Base-by-base conservation (phyloP, 192 early-diverging fungal species). In the Podila epicladia region DNA sequence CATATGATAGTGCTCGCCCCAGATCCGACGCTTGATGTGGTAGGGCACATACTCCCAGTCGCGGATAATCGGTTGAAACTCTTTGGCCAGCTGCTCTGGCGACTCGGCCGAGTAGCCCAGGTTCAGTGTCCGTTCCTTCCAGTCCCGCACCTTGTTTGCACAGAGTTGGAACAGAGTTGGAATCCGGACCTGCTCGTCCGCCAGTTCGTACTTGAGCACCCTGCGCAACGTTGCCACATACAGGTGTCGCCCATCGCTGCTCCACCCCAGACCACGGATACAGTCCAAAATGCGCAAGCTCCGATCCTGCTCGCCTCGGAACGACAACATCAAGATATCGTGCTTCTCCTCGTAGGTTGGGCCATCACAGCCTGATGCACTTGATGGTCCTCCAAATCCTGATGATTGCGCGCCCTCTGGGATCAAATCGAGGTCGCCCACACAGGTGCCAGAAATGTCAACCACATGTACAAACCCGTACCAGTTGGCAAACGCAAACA, bases 401-500 rank as follows among this genome's bases (percentile, higher is more conserved):
- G 53, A 24, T 2, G 53, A 55, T 24, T 55, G 53, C 13, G 58
- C 61, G 8, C 20, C 66, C 28, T 33, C 55, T 8, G 57, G 64
- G 8, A 82, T 59, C 50, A 82, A 17, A 33, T 75, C 73, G 32
- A 41, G 50, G n/a, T 68, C 69, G 2, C 71, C 50, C 2, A 66
- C 32, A 61, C 74, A 82, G 28, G 67, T 59, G 7, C 70, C 65
- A 11, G 82, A 80, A 4, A 86, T 60, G 59, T 88, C 82, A 6
- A 88, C 82, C n/a, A 86, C 82, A 48, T 88, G 87, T 15, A 86
- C 76, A 66, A 85, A 88, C 0, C 87, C 87, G 65, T 88, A 88
- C 60, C 87, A 82, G 48, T 88, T 88, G 57, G 71, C 59, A 26
- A 86, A 85, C 1, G 82, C 83, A 64, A 88, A 73, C 22, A 88